These are phyloP conservation scores for Prunus salicina DNA, from an alignment of 306 rosid genomes.

Conservation along the genomic window DNA sequence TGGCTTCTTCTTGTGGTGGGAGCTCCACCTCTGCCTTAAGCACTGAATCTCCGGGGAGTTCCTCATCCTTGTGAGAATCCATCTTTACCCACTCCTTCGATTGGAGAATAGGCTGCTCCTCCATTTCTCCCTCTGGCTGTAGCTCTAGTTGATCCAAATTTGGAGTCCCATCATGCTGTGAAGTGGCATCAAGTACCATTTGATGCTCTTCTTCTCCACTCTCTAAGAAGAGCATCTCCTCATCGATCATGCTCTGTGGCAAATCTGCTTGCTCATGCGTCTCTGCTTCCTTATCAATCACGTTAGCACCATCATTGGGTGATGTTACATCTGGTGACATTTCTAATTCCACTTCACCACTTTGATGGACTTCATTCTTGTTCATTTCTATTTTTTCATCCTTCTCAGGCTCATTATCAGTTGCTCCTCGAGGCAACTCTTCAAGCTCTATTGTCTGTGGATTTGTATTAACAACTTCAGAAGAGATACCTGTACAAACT, in stretches of 20 bases:
- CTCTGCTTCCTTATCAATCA: background rate
- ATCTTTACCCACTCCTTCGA: conserved; percentile 20
- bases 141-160: conserved; percentile 1
- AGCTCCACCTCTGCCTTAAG: background rate
- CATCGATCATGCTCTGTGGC: conserved; percentile 18
- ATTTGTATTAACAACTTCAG: background rate
- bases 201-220: background rate
- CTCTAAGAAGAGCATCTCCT: conserved; percentile 4
- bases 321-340: background rate
- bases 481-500: background rate
- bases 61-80: conserved; percentile 14
- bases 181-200: background rate
- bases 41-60: background rate
- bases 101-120: conserved; percentile 17
- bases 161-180: background rate
- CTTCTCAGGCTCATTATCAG: conserved; percentile 18
- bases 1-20: background rate
- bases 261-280: conserved; percentile 11
- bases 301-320: background rate
- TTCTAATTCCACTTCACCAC: background rate
- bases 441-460: background rate
- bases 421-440: conserved; percentile 27
- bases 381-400: conserved; percentile 1
- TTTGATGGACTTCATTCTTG: background rate
- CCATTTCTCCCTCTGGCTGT: conserved; percentile 16